Base-by-base conservation (phyloP, 352 stramenopile genomes). In the Globisporangium radiosum region DNA sequence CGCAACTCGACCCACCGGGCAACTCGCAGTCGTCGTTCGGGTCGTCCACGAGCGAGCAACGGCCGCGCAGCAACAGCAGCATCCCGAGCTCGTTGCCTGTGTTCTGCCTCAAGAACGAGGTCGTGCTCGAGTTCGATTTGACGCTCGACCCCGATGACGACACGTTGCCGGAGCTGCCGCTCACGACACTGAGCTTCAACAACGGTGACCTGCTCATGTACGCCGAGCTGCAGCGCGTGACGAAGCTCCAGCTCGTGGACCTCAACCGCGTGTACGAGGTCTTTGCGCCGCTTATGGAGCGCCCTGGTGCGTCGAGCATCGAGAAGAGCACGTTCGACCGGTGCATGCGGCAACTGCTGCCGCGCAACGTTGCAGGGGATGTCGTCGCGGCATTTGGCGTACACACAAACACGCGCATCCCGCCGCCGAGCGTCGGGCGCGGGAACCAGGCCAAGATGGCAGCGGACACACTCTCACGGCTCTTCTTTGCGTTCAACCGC, bases 401-500 rank as follows among this genome's bases (percentile, higher is more conserved):
- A 4, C 75, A 83, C 45, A 76, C 62, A 17, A 88, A 88, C 40
- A 76, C 71, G 4, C 76, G 78, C 15, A 61, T 86, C 17, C 69
- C 78, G 6, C 78, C 82, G 51, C 73, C 74, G 10, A 90, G 76
- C 58, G 76, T 92, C 4, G 78, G 78, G 4, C 71, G 73, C 39
- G 69, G 71, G 11, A 87, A 90, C n/a, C 76, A 90, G 42, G 69
- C 71, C 9, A 90, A 89, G 62, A 92, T 90, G 80, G 78, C 86
- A 4, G 82, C 82, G 7, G 82, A 89, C 56, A 84, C 65, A 0
- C 68, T 94, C 0, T 85, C 81, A 17, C 74, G 83, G 14, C 62
- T 95, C 14, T 95, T 93, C 61, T 95, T 95, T 54, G 85, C 85
- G 1, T 95, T 92, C 63, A 95, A 95, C 47, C 83, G 85, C 37